Evolutionary conservation across 495 filamentous ascomycete species (phyloP), one percentile per base, ranked within the genome.

Genomic region (Aspergillus asperescens): DNA sequence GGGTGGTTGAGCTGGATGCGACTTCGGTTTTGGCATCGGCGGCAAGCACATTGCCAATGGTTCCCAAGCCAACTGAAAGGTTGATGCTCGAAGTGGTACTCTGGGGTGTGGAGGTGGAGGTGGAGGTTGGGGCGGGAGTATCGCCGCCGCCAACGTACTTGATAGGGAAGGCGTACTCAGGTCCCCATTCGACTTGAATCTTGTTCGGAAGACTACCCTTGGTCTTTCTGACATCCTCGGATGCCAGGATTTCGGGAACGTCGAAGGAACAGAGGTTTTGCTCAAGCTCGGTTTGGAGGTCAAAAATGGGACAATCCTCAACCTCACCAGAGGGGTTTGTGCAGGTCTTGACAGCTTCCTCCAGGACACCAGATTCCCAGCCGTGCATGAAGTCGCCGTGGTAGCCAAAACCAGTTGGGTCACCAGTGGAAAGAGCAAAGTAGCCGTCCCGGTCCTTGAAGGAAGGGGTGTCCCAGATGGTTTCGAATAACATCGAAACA

Each of bases 371-470:
- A 4, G 64, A 61, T 19, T 90, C 80, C 90, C 90, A 95, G 31
- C 86, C 90, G 40, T 73, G 80, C 59, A 94, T 87, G 69, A 94
- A 94, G 62, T 95, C 90, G 24, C 79, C 90, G 58, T 95, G 90
- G 59, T 89, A 90, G 15, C 88, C 88, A 50, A 75, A 90, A 34
- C 89, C 89, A 50, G 83, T 84, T 16, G 82, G 80, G 59, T 97
- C 92, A 50, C 90, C 90, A 56, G 90, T 89, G 12, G 89, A 74
- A 32, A 95, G 69, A n/a, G 90, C 74, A 57, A 95, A 95, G 42
- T 83, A 64, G 40, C 92, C 92, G 7, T 76, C 66, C 35, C 77
- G 62, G 19, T 81, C 84, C 12, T 70, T 71, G 68, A 91, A 95
- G 1, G 70, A 77, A 43, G 82, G 69, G 7, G 90, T 93, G 58